Conservation (phyloP, 2,329 filamentous ascomycete species). For the Trichoderma sp. region DNA sequence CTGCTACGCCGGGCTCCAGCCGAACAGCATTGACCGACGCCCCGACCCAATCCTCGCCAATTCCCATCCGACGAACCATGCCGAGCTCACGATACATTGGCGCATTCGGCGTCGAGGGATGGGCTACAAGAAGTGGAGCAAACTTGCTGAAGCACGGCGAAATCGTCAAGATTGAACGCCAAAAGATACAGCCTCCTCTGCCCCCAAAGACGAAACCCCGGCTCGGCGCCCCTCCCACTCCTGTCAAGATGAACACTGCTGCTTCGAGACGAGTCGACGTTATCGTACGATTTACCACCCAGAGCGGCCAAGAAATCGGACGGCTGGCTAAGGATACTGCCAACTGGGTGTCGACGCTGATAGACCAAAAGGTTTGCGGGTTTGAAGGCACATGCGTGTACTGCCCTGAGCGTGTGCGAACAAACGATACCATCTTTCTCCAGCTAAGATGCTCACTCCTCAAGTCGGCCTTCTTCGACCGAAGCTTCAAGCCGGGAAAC, state of each 20-base stretch:
- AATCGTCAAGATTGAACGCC: conserved; percentile 80
- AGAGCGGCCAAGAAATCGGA: conserved; percentile 78
- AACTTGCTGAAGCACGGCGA: conserved; percentile 80
- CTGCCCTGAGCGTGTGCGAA: conserved; percentile 78
- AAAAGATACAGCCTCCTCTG: conserved; percentile 67
- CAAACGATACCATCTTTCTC: conserved; percentile 92
- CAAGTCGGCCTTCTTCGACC: conserved; percentile 69
- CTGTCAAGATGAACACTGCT: conserved; percentile 47
- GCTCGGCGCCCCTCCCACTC: conserved; percentile 38
- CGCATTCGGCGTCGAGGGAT: conserved; percentile 86
- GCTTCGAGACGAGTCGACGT: conserved; percentile 74
- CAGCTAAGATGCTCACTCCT: conserved; percentile 81
- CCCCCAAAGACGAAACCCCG: conserved; percentile 49
- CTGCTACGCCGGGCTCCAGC: conserved; percentile 19
- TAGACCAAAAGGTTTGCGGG: conserved; percentile 85
- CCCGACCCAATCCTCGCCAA: conserved; percentile 22
- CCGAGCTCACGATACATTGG: conserved; percentile 72
- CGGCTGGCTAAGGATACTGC: conserved; percentile 84
- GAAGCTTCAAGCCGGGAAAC: conserved; percentile 59
- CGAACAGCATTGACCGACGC: conserved; percentile 20
- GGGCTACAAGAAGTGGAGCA: conserved; percentile 83
- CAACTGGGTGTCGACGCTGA: conserved; percentile 86
- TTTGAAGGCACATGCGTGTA: conserved; percentile 91
- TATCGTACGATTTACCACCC: conserved; percentile 86
- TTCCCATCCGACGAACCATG: conserved; percentile 33